A percentile compares a stretch with the other conserved stretches of the same genome.
These are phyloP conservation scores for Solanum gandarillasii DNA, from an alignment of 257 asterid genomes.

Conservation along the genomic window DNA sequence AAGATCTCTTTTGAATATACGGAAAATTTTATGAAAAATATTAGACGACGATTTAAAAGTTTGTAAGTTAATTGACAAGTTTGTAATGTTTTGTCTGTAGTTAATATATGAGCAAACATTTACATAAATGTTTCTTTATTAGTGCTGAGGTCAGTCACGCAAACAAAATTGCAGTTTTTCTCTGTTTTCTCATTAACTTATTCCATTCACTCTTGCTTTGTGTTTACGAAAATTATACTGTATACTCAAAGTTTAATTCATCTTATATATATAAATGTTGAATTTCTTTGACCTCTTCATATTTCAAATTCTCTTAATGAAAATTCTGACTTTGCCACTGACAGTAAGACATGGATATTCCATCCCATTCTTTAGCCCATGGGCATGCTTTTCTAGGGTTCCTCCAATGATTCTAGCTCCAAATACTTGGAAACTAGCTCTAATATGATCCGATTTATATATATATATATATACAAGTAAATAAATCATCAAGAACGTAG, in stretches of 20 bases:
- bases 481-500: neutral
- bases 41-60: neutral
- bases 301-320: neutral
- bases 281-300: too few relatives aligned
- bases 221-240: neutral
- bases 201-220: neutral
- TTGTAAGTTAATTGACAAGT: neutral
- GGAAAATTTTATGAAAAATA: neutral
- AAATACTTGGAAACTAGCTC: neutral
- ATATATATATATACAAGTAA: neutral
- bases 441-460: neutral
- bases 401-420: neutral
- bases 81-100: neutral
- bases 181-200: neutral
- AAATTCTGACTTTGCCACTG: neutral
- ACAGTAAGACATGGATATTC: neutral
- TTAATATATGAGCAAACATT: neutral
- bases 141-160: neutral
- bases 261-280: too few relatives aligned
- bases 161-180: neutral
- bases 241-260: neutral
- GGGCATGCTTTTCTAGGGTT: neutral
- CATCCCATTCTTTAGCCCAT: neutral
- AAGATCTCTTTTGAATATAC: neutral
- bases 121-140: neutral